Evolutionary conservation across 805 yeast genomes (phyloP).

Genomic region (Schwanniomyces pseudopolymorphus): DNA sequence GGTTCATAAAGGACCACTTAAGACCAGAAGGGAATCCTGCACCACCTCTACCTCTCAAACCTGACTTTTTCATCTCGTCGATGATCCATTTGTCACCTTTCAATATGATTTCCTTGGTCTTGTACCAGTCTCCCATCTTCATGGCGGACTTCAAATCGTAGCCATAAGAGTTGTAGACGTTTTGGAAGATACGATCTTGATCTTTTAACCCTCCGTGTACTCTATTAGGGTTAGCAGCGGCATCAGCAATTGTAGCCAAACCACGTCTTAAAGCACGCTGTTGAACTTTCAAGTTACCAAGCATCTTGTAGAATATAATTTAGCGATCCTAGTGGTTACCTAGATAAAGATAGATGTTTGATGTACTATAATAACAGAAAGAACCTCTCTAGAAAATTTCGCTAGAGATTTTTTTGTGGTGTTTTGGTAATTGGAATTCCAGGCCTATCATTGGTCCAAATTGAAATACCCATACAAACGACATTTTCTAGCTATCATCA

Average conservation of each 20-base stretch:
- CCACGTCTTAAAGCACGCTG: constrained; percentile 28
- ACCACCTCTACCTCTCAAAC: constrained; percentile 90
- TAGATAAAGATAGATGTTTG: constrained; percentile 10
- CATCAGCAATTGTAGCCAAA: constrained; percentile 48
- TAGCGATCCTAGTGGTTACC: constrained; percentile 6
- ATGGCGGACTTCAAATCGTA: constrained; percentile 70
- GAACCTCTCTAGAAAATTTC: not conserved
- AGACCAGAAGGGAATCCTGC: constrained; percentile 92
- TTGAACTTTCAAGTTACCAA: constrained; percentile 32
- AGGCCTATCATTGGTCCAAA: constrained; percentile 18
- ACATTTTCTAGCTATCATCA: not conserved
- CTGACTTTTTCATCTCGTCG: constrained; percentile 81
- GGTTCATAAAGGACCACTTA: constrained; percentile 93
- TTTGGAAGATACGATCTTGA: constrained; percentile 85
- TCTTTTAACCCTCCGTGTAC: constrained; percentile 75
- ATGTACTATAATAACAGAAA: not conserved
- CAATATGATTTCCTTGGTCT: constrained; percentile 78
- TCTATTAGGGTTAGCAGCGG: constrained; percentile 50
- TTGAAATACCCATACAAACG: not conserved
- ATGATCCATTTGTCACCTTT: constrained; percentile 91
- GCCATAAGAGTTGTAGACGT: constrained; percentile 74
- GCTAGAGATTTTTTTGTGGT: constrained; percentile 5
- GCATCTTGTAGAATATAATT: constrained; percentile 20
- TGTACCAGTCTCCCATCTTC: constrained; percentile 89
- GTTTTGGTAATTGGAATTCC: constrained; percentile 22